Percentiles rank a stretch among this genome's conserved stretches.
Conservation (phyloP, 768 basidiomycete genomes). For the Neoboletus brunneissimus region DNA sequence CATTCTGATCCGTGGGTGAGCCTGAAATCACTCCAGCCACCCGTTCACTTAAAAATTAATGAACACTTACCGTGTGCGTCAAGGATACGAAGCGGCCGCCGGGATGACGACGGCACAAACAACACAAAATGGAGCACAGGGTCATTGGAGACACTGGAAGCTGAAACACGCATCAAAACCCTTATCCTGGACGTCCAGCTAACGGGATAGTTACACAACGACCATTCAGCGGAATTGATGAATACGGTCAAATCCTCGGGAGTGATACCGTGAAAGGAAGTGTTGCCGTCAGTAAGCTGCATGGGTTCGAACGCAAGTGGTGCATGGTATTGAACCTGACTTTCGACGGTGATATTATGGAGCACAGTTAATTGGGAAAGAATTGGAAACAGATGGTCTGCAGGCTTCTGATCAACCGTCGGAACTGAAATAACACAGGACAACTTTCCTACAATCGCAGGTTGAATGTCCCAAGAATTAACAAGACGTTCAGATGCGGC, state of each 20-base stretch:
- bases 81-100: conserved; percentile 68
- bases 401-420: conserved; percentile 12
- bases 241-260: conserved; percentile 89
- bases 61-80: conserved; percentile 45
- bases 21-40: conserved; percentile 37
- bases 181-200: not conserved
- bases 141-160: conserved; percentile 89
- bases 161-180: conserved; percentile 39
- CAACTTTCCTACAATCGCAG: conserved; percentile 60
- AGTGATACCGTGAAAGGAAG: conserved; percentile 54
- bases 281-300: conserved; percentile 30
- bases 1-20: conserved; percentile 45
- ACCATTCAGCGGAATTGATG: conserved; percentile 96
- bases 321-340: conserved; percentile 90
- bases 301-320: conserved; percentile 79
- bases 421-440: conserved; percentile 12
- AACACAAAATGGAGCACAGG: conserved; percentile 91
- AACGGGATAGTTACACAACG: conserved; percentile 58
- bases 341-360: conserved; percentile 93
- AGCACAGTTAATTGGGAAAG: conserved; percentile 56
- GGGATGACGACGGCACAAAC: conserved; percentile 74
- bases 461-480: conserved; percentile 69
- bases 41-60: conserved; percentile 2
- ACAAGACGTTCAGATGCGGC: conserved; percentile 60
- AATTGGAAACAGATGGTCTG: conserved; percentile 72